These are phyloP conservation scores for Rhinocladiella mackenziei DNA, from an alignment of 2,329 filamentous ascomycete species.

Conservation along the genomic window DNA sequence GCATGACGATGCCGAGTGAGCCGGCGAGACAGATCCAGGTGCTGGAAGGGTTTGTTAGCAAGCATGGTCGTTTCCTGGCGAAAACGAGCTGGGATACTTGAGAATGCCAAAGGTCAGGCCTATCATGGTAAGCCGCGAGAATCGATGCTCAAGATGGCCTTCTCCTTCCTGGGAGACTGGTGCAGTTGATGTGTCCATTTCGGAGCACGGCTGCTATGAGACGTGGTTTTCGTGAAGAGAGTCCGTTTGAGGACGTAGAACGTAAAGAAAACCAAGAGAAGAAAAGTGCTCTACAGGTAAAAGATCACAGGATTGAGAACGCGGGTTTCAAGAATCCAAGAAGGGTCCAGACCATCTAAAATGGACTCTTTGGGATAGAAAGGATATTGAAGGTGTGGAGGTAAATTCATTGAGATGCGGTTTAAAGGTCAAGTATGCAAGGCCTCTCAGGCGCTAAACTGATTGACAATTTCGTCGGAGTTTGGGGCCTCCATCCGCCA, in stretches of 20 bases:
- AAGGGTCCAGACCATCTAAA: too few relatives aligned
- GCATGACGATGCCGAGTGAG: conserved; percentile 5
- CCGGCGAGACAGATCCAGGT: conserved; percentile 6
- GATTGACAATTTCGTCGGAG: too few relatives aligned
- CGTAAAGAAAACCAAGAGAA: too few relatives aligned
- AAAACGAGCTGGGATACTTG: conserved; percentile 1
- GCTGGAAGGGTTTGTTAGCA: background rate
- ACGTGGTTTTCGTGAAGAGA: background rate
- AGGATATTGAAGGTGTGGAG: too few relatives aligned
- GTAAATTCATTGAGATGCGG: too few relatives aligned
- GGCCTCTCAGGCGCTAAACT: too few relatives aligned
- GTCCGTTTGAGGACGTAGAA: background rate
- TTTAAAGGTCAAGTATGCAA: too few relatives aligned
- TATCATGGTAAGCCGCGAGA: conserved; percentile 7
- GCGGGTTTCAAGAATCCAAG: too few relatives aligned
- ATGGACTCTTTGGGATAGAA: too few relatives aligned
- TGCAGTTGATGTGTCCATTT: background rate
- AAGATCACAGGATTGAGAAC: too few relatives aligned
- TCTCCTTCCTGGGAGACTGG: background rate
- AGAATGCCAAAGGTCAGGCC: conserved; percentile 6
- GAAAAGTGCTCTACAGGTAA: too few relatives aligned
- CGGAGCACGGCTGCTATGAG: background rate
- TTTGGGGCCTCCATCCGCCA: too few relatives aligned
- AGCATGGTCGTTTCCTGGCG: background rate
- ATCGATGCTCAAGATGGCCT: conserved; percentile 6